Evolutionary conservation across 306 rosid species (phyloP).

Genomic region (Quercus cerris): DNA sequence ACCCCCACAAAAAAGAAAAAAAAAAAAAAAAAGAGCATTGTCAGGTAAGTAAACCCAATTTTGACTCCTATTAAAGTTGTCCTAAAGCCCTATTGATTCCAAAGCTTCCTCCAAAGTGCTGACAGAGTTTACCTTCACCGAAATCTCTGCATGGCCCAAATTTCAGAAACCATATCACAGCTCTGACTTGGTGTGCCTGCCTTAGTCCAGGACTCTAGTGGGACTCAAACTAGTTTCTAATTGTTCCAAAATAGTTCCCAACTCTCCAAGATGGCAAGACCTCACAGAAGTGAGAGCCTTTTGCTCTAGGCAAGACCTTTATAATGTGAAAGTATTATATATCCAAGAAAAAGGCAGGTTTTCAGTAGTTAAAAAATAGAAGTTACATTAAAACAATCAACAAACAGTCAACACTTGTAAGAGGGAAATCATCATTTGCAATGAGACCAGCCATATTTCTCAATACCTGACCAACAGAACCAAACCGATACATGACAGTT

Average conservation of each 20-base stretch:
- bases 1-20: too few relatives aligned
- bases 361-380: neutral
- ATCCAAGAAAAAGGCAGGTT: neutral
- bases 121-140: neutral
- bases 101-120: neutral
- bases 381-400: neutral
- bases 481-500: slow-evolving; percentile 80
- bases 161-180: neutral
- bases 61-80: neutral
- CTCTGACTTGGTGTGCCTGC: neutral
- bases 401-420: neutral
- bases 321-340: too few relatives aligned
- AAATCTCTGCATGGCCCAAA: neutral
- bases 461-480: slow-evolving; percentile 96
- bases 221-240: too few relatives aligned
- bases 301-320: too few relatives aligned
- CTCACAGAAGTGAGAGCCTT: too few relatives aligned
- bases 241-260: too few relatives aligned
- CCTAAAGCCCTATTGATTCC: neutral
- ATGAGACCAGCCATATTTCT: neutral
- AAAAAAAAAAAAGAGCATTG: too few relatives aligned
- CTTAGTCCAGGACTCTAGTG: too few relatives aligned
- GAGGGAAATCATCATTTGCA: neutral
- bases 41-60: too few relatives aligned
- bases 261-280: too few relatives aligned